A percentile compares a stretch with the other conserved stretches of the same genome.
Conservation (phyloP, 805 yeast species). For the Ascoidea asiatica region DNA sequence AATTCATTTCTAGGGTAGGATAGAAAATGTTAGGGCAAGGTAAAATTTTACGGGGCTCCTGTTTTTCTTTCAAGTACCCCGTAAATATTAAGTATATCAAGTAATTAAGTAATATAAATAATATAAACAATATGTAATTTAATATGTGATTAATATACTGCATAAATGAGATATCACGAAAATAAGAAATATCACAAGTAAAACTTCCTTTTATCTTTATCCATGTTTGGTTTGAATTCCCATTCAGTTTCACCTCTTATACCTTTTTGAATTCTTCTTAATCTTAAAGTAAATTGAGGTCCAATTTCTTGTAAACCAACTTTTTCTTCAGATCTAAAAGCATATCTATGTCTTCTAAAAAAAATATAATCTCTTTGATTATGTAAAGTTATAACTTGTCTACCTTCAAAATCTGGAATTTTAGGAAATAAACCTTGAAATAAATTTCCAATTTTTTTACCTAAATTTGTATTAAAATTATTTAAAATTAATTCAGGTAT, state of each 20-base stretch:
- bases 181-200: slow-evolving; percentile 34
- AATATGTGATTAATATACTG: no score
- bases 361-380: slow-evolving; percentile 94
- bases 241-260: slow-evolving; percentile 85
- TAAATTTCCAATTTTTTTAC: slow-evolving; percentile 83
- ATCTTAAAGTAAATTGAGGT: slow-evolving; percentile 85
- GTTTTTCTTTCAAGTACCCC: no score
- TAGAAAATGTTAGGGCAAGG: no score
- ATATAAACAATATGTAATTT: no score
- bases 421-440: slow-evolving; percentile 91
- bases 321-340: slow-evolving; percentile 77
- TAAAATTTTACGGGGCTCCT: no score
- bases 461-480: slow-evolving; percentile 85
- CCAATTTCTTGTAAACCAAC: slow-evolving; percentile 95
- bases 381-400: slow-evolving; percentile 91
- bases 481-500: slow-evolving; percentile 86
- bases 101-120: no score
- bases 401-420: slow-evolving; percentile 84
- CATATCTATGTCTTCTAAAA: slow-evolving; percentile 88
- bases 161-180: no score
- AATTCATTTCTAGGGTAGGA: no score
- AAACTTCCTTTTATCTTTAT: slow-evolving; percentile 87
- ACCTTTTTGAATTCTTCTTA: slow-evolving; percentile 85
- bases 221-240: slow-evolving; percentile 97
- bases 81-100: no score